These are phyloP conservation scores for Euphorbia corollata DNA, from an alignment of 441 rosid species.

Conservation along the genomic window DNA sequence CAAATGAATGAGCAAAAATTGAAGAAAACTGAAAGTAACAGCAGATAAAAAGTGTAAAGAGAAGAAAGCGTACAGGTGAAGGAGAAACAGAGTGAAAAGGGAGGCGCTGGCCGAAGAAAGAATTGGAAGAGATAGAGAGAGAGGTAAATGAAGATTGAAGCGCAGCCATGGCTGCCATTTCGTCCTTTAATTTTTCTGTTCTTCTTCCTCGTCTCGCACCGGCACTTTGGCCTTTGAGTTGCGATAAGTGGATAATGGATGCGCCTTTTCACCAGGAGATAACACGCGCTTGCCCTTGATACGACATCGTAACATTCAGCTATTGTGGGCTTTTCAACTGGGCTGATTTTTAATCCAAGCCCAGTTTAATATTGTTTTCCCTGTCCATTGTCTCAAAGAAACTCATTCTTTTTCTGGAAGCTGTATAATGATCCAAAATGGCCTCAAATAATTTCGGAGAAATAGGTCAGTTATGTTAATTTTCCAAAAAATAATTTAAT, in stretches of 20 bases:
- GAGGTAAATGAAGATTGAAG: slow-evolving; percentile 68
- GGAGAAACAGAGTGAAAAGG: slow-evolving; percentile 34
- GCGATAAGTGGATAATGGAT: slow-evolving; percentile 2
- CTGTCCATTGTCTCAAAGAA: too few species aligned
- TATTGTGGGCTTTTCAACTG: too few species aligned
- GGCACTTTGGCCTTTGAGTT: not conserved
- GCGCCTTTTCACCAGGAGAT: not conserved
- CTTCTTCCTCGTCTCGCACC: slow-evolving; percentile 22
- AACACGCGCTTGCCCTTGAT: not conserved
- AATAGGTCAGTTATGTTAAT: too few species aligned
- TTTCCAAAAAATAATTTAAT: too few species aligned
- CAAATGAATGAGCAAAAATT: not conserved
- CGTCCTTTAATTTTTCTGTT: slow-evolving; percentile 4
- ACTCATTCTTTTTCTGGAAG: too few species aligned
- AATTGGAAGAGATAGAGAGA: slow-evolving; percentile 55
- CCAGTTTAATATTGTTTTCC: too few species aligned
- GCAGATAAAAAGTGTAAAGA: not conserved
- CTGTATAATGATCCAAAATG: too few species aligned
- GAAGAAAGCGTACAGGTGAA: slow-evolving; percentile 32
- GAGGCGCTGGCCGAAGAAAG: slow-evolving; percentile 72
- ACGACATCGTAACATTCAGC: not conserved
- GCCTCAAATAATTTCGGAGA: too few species aligned
- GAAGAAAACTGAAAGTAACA: not conserved
- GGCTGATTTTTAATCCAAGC: too few species aligned
- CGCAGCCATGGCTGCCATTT: slow-evolving; percentile 67